Evolutionary conservation across 441 rosid genomes (phyloP), one percentile per base, ranked within the genome.

Genomic region (Arabidopsis lyrata): DNA sequence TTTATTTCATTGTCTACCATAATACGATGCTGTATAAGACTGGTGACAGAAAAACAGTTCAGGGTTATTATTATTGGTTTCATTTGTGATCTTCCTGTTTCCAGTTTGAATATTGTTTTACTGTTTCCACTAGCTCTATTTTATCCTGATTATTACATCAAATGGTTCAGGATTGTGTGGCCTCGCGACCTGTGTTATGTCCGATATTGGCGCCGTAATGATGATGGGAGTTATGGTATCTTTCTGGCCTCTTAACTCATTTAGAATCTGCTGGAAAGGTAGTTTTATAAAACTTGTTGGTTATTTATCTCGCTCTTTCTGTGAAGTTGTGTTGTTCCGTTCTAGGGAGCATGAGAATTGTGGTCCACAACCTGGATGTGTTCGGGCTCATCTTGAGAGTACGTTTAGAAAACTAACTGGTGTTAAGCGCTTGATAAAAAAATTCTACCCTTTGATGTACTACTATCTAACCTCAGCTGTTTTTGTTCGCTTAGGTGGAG

Each of bases 101-200:
- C 44, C 16, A 20, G 15, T 47, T 59, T 31, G 55, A 44, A 63
- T 50, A 18, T 63, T 57, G 11, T 3, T 22, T 36, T 36, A 24
- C 2, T 58, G 38, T 29, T 53, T 59, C 22, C 5, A 24, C 27
- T 15, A 64, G 42, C 20, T 71, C 45, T 5, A 3, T 50, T 64
- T 50, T 42, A 71, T 66, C 38, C 35, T 61, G 63, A 53, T 29
- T 45, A 15, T 39, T 38, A 18, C 63, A 53, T 48, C 60, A 67
- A 54, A 61, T 67, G 70, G 66, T 56, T 49, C 87, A 96, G 99
- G 90, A 54, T 92, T 81, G 93, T 96, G 60, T 96, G 98, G 98
- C 98, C 99, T 12, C 98, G 99, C 76, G 98, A 93, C 78, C 98
- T 96, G 76, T 96, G 99, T 78, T 96, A 96, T 81, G 95, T 93